Evolutionary conservation across 495 filamentous ascomycete genomes (phyloP).

Genomic region (Trypethelium eluteriae): DNA sequence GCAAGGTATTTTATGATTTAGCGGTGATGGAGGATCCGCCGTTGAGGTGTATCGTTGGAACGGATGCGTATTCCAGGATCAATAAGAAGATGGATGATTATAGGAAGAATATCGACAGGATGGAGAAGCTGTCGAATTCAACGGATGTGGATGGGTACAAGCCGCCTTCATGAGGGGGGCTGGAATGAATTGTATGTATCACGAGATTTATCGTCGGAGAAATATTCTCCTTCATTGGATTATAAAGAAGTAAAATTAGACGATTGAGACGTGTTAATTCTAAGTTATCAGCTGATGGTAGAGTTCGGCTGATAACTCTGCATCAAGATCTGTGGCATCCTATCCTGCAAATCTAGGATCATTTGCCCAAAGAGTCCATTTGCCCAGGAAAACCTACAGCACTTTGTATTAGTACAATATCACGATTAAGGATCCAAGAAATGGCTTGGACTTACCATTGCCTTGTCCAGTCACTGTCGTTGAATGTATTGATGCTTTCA

Average conservation of each 20-base stretch:
- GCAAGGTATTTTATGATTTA: constrained; percentile 42
- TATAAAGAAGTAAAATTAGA: neutral
- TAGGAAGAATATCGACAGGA: constrained; percentile 37
- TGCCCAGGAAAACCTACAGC: constrained; percentile 57
- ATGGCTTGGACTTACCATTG: constrained; percentile 43
- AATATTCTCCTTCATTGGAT: neutral
- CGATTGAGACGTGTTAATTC: neutral
- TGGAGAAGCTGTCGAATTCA: constrained; percentile 39
- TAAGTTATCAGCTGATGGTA: neutral
- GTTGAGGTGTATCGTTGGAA: constrained; percentile 39
- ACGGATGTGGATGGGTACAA: constrained; percentile 44
- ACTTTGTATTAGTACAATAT: constrained; percentile 12
- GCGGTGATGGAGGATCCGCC: constrained; percentile 43
- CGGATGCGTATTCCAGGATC: constrained; percentile 39
- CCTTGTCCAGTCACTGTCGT: constrained; percentile 49
- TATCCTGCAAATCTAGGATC: constrained; percentile 49
- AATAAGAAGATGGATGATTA: constrained; percentile 39
- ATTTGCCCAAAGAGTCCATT: constrained; percentile 62
- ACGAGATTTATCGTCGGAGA: neutral
- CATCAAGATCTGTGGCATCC: constrained; percentile 42
- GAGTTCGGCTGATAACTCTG: constrained; percentile 35
- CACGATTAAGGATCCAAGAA: neutral
- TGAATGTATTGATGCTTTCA: constrained; percentile 51
- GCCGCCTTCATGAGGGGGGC: neutral
- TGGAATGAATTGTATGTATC: neutral